These are phyloP conservation scores for Capsicum chinense DNA, from an alignment of 257 asterid genomes.

Conservation along the genomic window DNA sequence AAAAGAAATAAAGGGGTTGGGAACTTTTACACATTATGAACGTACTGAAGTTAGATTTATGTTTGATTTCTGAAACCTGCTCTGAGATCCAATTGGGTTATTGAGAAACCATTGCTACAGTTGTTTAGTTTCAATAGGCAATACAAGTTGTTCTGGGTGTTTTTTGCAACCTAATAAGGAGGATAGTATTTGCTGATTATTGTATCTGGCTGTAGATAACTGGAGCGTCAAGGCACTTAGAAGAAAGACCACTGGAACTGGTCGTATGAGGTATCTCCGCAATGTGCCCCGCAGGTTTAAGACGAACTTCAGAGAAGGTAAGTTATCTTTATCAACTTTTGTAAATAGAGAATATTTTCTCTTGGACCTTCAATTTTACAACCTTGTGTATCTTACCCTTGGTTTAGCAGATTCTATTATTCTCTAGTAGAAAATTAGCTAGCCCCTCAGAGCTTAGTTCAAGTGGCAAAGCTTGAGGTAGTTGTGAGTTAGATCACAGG, in stretches of 20 bases:
- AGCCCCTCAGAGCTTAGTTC: not conserved
- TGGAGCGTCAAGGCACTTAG: conserved; percentile 53
- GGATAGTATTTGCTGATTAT: not conserved
- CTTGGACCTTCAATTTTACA: not conserved
- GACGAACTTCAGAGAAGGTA: conserved; percentile 50
- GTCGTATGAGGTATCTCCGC: conserved; percentile 48
- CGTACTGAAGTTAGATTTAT: not conserved
- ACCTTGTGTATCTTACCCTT: not conserved
- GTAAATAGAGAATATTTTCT: not conserved
- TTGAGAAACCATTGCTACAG: not conserved
- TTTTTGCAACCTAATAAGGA: not conserved
- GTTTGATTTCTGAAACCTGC: not conserved
- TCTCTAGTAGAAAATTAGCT: not conserved
- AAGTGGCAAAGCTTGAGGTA: not conserved
- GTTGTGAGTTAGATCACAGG: not conserved
- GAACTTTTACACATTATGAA: not conserved
- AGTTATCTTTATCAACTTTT: not conserved
- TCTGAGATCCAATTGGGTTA: not conserved
- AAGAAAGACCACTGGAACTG: conserved; percentile 53
- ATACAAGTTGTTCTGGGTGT: not conserved
- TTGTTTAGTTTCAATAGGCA: not conserved
- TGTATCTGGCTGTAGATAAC: conserved; percentile 39
- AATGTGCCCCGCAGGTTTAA: conserved; percentile 46
- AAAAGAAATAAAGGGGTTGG: not conserved
- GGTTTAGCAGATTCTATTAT: no score